Evolutionary conservation across 2,329 filamentous ascomycete genomes (phyloP).

Genomic region (Escovopsis sp.): DNA sequence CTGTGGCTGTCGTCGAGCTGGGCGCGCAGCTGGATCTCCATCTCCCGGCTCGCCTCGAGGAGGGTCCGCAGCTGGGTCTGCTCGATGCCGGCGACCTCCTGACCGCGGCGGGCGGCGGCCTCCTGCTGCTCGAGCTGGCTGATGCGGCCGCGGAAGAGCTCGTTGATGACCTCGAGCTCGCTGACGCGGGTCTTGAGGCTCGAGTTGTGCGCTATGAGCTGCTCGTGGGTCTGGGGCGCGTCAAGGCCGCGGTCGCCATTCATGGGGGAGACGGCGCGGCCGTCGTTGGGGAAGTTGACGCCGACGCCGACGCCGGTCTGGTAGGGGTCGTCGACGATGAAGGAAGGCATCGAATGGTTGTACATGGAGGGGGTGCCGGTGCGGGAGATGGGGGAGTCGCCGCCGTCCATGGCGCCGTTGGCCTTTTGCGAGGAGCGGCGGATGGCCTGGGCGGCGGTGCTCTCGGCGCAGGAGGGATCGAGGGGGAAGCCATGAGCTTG

Average conservation of each 20-base stretch:
- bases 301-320: conserved; percentile 32
- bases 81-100: conserved; percentile 39
- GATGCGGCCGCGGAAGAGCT: conserved; percentile 61
- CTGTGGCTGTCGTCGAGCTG: conserved; percentile 64
- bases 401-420: conserved; percentile 59
- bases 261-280: conserved; percentile 31
- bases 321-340: conserved; percentile 61
- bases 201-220: conserved; percentile 64
- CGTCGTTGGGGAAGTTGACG: conserved; percentile 36
- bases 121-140: conserved; percentile 68
- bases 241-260: conserved; percentile 51
- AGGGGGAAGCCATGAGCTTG: conserved; percentile 24
- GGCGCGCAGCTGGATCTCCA: conserved; percentile 32
- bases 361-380: conserved; percentile 65
- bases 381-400: conserved; percentile 64
- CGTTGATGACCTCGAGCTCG: conserved; percentile 90
- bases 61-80: conserved; percentile 42
- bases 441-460: conserved; percentile 36
- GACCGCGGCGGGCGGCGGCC: conserved; percentile 45
- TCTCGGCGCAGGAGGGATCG: conserved; percentile 44
- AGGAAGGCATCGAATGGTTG: conserved; percentile 60
- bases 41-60: conserved; percentile 29
- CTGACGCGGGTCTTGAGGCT: conserved; percentile 88
- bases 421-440: conserved; percentile 55
- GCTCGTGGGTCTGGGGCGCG: conserved; percentile 62